Base-by-base conservation (phyloP, 257 asterid species). In the Solanum pennellii region DNA sequence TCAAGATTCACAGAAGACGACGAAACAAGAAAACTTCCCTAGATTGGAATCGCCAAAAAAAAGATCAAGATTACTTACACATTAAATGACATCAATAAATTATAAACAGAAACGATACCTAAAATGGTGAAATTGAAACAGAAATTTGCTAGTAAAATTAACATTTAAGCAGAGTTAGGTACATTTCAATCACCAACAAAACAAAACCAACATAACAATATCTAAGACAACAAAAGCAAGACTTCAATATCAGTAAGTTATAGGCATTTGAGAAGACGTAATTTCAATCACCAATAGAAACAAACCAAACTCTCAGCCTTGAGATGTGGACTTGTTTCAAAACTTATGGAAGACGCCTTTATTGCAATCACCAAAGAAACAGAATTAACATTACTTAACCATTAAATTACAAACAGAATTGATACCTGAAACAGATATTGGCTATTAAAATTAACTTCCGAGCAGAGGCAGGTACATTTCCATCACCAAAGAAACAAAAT, bases 21-120 rank as follows among this genome's bases (percentile, higher is more conserved):
- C 2, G 99, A 93, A 87, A 95, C 95, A 89, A 97, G 97, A 93
- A 97, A 97, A 86, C 94, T 92, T 21, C 99, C 99, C 99, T 97
- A 88, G 41, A 49, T 10, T 84, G 76, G 27, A 89, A 82, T 74
- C 82, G 23, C 82, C 52, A 74, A 39, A 74, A 74, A 31, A 74
- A 18, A 74, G 35, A 21, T 74, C 82, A 74, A 39, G 31, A 21
- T 74, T 74, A 74, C 33, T 39, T 6, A 6, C 31, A 27, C 52
- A 10, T 11, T 74, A 74, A 74, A 74, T 39, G 23, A 12, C 31
- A 74, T 39, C 49, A 1, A 72, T 35, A 72, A 35, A 72, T 72
- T 72, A 72, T 72, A 72, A 72, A 18, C 47, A 72, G 25, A 35
- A 18, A 18, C 23, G 16, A 9, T 73, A 35, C 80, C 47, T 35